These are phyloP conservation scores for Suillus americanus DNA, from an alignment of 768 basidiomycete species.

Conservation along the genomic window DNA sequence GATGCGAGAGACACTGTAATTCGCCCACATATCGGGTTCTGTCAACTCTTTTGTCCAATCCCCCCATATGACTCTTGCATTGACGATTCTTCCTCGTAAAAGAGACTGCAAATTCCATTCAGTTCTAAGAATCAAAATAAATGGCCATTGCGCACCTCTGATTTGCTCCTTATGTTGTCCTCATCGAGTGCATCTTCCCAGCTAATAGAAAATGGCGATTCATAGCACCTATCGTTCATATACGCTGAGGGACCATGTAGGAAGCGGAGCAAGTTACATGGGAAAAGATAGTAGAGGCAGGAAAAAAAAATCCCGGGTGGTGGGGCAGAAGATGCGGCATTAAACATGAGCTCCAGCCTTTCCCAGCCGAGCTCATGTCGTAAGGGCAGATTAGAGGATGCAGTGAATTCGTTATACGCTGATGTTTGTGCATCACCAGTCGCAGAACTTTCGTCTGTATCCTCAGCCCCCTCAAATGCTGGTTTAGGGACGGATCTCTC, in stretches of 20 bases:
- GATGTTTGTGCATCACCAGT: constrained; percentile 5
- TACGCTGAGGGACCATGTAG: constrained; percentile 68
- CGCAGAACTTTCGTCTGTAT: constrained; percentile 7
- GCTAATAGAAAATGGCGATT: constrained; percentile 61
- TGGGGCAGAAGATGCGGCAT: constrained; percentile 52
- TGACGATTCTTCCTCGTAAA: constrained; percentile 69
- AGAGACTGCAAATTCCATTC: constrained; percentile 45
- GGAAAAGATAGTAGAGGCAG: constrained; percentile 86
- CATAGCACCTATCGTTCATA: constrained; percentile 47
- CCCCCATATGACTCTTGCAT: constrained; percentile 69
- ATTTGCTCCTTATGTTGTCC: constrained; percentile 66
- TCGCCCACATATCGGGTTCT: constrained; percentile 65
- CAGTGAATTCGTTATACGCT: constrained; percentile 29
- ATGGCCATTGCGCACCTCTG: constrained; percentile 51
- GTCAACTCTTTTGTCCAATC: constrained; percentile 64
- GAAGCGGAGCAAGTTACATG: constrained; percentile 84
- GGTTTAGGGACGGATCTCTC: constrained; percentile 41
- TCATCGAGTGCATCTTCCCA: constrained; percentile 75
- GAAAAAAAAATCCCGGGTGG: constrained; percentile 70
- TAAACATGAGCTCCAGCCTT: constrained; percentile 61
- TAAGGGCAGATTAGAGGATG: constrained; percentile 40
- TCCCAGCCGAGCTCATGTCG: constrained; percentile 68
- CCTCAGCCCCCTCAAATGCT: constrained; percentile 35
- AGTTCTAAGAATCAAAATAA: constrained; percentile 3
- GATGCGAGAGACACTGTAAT: constrained; percentile 60